Evolutionary conservation across 2,329 filamentous ascomycete genomes (phyloP).

Genomic region (Scopulariopsis brevicaulis): DNA sequence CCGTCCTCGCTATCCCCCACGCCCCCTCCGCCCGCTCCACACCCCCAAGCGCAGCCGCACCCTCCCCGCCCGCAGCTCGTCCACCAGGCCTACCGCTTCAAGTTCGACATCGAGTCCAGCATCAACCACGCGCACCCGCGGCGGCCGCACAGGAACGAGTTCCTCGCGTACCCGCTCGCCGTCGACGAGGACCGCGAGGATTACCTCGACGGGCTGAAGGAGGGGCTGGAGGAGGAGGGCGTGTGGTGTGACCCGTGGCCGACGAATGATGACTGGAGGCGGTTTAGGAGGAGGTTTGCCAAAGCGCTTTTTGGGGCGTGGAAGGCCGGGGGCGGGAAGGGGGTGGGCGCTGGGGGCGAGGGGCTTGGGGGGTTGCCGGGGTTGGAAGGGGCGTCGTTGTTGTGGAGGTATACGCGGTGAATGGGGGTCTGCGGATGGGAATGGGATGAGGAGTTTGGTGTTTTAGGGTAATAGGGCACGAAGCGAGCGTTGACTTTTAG

Average conservation of each 20-base stretch:
- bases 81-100: constrained; percentile 32
- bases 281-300: constrained; percentile 21
- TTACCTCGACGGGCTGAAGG: constrained; percentile 6
- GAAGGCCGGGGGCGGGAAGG: constrained; percentile 18
- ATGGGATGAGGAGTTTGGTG: not conserved
- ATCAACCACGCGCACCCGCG: constrained; percentile 29
- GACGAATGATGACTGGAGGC: constrained; percentile 26
- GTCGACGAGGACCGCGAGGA: constrained; percentile 16
- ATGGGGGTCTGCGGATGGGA: not conserved
- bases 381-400: constrained; percentile 9
- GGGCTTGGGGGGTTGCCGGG: constrained; percentile 6
- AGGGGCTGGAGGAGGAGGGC: constrained; percentile 9
- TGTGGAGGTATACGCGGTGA: constrained; percentile 9
- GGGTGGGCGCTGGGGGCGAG: not conserved
- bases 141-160: constrained; percentile 27
- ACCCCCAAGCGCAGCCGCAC: not conserved
- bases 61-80: constrained; percentile 20
- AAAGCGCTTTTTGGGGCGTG: constrained; percentile 14
- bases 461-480: not conserved
- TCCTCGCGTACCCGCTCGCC: constrained; percentile 23
- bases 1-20: constrained; percentile 4
- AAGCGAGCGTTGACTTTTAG: not conserved
- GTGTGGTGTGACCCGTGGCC: constrained; percentile 24
- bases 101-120: constrained; percentile 33
- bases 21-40: not conserved